Evolutionary conservation across 169 alveolate genomes (phyloP), one percentile per base, ranked within the genome.

Genomic region (Babesia ovata): DNA sequence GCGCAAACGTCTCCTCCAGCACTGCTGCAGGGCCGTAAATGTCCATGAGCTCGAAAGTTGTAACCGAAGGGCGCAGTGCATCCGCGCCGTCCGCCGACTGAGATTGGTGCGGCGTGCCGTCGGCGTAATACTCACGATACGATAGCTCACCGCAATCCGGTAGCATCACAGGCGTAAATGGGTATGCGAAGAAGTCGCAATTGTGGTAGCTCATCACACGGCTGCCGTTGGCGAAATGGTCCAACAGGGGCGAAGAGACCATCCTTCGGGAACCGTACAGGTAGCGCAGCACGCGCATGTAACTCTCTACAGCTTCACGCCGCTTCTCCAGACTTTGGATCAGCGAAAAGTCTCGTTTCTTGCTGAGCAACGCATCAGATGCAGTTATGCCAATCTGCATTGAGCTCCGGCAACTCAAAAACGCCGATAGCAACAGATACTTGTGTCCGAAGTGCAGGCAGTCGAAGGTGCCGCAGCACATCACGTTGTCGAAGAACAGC

Each of bases 371-470:
- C 14, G 39, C 71, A 19, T 63, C 79, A 2, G 88, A 66, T 13
- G 85, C 83, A 13, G 77, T 66, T 17, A 81, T 52, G n/a, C 88
- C 88, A n/a, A 81, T 65, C n/a, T 46, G 63, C 19, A 81, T 22
- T 7, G 72, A 36, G 2, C 49, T 63, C 4, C 66, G 28, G 39
- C 85, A 66, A 19, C 83, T 69, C 63, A 81, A 42, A 36, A 54
- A 81, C 17, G 88, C 84, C 4, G 72, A 6, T 0, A 81, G 79
- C 28, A 81, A 65, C 48, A 81, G 39, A n/a, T 69, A 60, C 84
- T 81, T 81, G 57, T 81, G 88, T 2, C 88, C 88, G 45, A 71
- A 81, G 71, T 81, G 88, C 42, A 81, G 72, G 53, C 75, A 65
- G 67, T 81, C 88, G 36, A 81, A 81, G 14, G 88, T 81, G 28